phyloP scores from a whole-genome alignment of 805 yeast genomes.

The Yamadazyma nakazawae region DNA sequence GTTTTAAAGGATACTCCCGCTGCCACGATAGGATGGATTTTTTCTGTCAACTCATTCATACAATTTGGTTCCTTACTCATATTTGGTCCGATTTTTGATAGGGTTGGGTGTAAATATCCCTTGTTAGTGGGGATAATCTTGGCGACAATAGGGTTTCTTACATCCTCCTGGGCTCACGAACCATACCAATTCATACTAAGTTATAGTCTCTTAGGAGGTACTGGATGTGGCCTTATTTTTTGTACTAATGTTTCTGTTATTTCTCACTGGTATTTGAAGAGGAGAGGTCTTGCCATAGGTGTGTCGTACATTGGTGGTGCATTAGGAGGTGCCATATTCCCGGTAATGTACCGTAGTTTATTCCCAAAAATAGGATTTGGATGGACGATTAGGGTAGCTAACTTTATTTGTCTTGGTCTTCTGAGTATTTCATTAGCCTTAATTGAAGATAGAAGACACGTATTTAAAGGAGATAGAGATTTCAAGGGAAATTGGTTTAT shows the following conservation, averaged over 20 bases:
- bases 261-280: conserved; percentile 10
- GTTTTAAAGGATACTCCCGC: conserved; percentile 14
- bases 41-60: conserved; percentile 23
- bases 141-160: conserved; percentile 19
- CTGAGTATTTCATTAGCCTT: conserved; percentile 15
- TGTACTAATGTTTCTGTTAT: conserved; percentile 19
- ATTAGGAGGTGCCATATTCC: conserved; percentile 27
- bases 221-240: conserved; percentile 24
- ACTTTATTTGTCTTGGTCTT: conserved; percentile 20
- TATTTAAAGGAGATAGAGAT: conserved; percentile 7
- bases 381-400: conserved; percentile 27
- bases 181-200: conserved; percentile 25
- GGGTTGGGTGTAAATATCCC: conserved; percentile 22
- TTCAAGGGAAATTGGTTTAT: conserved; percentile 6
- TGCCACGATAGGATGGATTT: conserved; percentile 27
- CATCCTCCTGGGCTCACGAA: conserved; percentile 18
- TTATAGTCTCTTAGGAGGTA: conserved; percentile 23
- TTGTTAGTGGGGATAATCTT: conserved; percentile 18
- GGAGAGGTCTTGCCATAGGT: conserved; percentile 27
- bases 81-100: conserved; percentile 26
- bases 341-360: conserved; percentile 24
- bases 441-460: conserved; percentile 20
- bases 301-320: conserved; percentile 30
- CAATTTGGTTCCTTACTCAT: conserved; percentile 23
- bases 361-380: conserved; percentile 28